phyloP scores from a whole-genome alignment of 129 eudicot species.

The Rutidosis leptorrhynchoides region DNA sequence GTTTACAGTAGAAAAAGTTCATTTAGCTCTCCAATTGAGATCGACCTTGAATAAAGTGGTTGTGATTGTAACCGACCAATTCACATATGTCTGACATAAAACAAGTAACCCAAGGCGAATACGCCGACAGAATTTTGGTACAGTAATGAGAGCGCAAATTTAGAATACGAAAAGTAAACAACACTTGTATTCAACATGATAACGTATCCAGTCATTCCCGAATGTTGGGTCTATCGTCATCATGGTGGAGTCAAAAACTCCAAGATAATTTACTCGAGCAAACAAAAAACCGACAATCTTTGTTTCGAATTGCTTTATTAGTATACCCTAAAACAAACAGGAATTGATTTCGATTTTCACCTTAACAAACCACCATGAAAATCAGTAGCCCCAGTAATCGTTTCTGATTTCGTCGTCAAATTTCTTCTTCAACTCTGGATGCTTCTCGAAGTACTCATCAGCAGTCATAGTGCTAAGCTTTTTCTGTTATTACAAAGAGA shows the following conservation, averaged over 20 bases:
- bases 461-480: conserved; percentile 98
- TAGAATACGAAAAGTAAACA: background rate
- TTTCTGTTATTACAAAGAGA: conserved; percentile 35
- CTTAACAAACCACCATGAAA: conserved; percentile 10
- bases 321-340: conserved; percentile 30
- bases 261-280: conserved; percentile 23
- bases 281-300: conserved; percentile 12
- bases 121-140: background rate
- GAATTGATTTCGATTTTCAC: conserved; percentile 9
- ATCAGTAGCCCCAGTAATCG: conserved; percentile 92
- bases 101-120: background rate
- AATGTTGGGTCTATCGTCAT: conserved; percentile 18
- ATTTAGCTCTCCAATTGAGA: too few relatives aligned
- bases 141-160: background rate
- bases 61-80: background rate
- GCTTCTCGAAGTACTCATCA: conserved; percentile 92
- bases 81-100: background rate
- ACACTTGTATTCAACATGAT: conserved; percentile 30
- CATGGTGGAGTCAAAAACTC: conserved; percentile 24
- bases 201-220: conserved; percentile 13
- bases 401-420: conserved; percentile 94
- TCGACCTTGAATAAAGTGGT: background rate
- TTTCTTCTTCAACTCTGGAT: conserved; percentile 90
- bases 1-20: too few relatives aligned
- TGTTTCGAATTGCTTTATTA: conserved; percentile 41